Base-by-base conservation (phyloP, 345 rosid genomes). In the Chamaenerion angustifolium region DNA sequence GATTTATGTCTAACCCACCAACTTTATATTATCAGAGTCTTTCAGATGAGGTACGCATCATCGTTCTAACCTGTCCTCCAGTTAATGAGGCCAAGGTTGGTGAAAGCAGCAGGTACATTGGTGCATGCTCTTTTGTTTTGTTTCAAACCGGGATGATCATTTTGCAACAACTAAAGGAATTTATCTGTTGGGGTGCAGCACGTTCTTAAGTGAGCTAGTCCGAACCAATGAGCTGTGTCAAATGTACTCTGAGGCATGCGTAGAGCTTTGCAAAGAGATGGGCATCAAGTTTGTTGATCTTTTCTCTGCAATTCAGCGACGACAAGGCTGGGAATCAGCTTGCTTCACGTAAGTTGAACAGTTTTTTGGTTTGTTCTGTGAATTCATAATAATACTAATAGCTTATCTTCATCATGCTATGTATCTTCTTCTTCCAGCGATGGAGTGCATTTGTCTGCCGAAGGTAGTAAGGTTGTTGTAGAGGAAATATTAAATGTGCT, bases 181-280 rank as follows among this genome's bases (percentile, higher is more conserved):
- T n/a, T 17, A 51, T 51, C 25, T 21, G 4, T 21, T 21, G 25
- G 25, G 4, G 25, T 21, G 3, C 25, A 31, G 37, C 37, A 5
- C 8, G 1, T 31, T 31, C 37, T 64, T 92, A 49, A 82, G 96
- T 41, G 81, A 82, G 65, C 68, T 93, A 11, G 76, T 81, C 12
- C 83, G 95, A 46, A 88, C 97, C 31, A 93, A 93, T 58, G 92
- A 88, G 68, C 57, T 88, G 40, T 93, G 97, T 75, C 71, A 59
- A 54, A 52, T 42, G 31, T 93, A 93, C 61, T 74, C 99, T 8
- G 94, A 88, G 55, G 94, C 88, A 25, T 88, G 99, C 54, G 46
- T 81, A 52, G 65, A 80, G 64, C 71, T 88, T 45, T 88, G 94
- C 79, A 48, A 64, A 56, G 97, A 85, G 61, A 56, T 93, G 46